phyloP scores from a whole-genome alignment of 2,329 filamentous ascomycete genomes.

The Colletotrichum sp. region DNA sequence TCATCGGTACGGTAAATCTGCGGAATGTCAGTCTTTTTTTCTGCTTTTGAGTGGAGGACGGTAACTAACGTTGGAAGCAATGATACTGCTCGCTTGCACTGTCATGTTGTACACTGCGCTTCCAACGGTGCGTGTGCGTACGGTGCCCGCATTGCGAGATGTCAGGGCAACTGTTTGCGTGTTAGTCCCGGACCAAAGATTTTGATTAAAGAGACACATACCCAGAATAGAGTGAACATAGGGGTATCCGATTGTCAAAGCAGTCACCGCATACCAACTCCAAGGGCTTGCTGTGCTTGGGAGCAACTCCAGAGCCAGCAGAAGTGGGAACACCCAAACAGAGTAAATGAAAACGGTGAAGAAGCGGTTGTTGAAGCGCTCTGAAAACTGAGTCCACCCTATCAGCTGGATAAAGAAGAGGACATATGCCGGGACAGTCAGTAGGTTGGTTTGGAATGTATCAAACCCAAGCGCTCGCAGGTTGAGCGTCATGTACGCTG shows the following conservation, averaged over 20 bases:
- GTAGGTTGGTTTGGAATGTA: conserved; percentile 58
- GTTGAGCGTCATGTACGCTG: conserved; percentile 53
- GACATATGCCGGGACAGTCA: conserved; percentile 45
- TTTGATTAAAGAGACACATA: background rate
- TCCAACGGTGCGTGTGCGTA: conserved; percentile 66
- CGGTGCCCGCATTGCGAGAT: conserved; percentile 65
- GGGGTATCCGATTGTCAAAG: conserved; percentile 51
- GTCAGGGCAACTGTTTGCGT: conserved; percentile 56
- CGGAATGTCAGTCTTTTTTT: fast-evolving
- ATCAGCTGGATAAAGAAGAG: conserved; percentile 43
- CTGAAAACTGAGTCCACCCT: conserved; percentile 47
- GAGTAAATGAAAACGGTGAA: conserved; percentile 32
- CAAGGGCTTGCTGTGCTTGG: conserved; percentile 39
- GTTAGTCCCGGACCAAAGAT: conserved; percentile 33
- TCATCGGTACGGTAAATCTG: conserved; percentile 44
- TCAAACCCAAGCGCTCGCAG: conserved; percentile 53
- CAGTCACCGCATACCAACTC: conserved; percentile 50
- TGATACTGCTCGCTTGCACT: conserved; percentile 49
- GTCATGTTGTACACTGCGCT: conserved; percentile 66
- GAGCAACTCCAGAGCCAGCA: conserved; percentile 50
- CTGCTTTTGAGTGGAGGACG: too few relatives aligned
- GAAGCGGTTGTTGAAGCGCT: conserved; percentile 44
- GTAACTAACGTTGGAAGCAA: conserved; percentile 37
- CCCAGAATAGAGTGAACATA: conserved; percentile 43
- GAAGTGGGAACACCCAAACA: conserved; percentile 57